Percentiles rank a stretch among this genome's conserved stretches.
Evolutionary conservation across 768 basidiomycete species (phyloP).

Genomic region (Mycena indigotica): DNA sequence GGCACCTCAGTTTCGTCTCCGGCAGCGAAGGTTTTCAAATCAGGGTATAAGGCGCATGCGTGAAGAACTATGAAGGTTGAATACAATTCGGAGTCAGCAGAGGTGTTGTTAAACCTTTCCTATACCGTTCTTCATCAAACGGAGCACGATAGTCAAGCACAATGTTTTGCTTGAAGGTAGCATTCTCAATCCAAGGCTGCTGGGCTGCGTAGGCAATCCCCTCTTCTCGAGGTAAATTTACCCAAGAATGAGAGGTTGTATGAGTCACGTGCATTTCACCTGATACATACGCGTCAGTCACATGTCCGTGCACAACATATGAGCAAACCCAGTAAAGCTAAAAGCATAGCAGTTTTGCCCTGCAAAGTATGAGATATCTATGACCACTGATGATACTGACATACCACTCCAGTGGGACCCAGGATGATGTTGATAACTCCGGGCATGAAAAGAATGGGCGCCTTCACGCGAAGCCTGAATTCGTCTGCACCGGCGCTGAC

Average conservation of each 20-base stretch:
- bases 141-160: slow-evolving; percentile 39
- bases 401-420: slow-evolving; percentile 41
- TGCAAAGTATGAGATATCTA: neutral
- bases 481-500: slow-evolving; percentile 29
- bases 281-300: slow-evolving; percentile 3
- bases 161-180: slow-evolving; percentile 57
- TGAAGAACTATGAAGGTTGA: slow-evolving; percentile 37
- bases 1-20: slow-evolving; percentile 49
- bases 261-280: slow-evolving; percentile 51
- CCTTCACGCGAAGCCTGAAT: slow-evolving; percentile 38
- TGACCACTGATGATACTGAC: neutral
- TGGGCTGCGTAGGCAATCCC: slow-evolving; percentile 67
- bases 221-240: slow-evolving; percentile 53
- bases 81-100: too few species aligned
- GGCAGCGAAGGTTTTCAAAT: slow-evolving; percentile 48
- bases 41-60: slow-evolving; percentile 45
- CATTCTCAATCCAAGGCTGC: slow-evolving; percentile 66
- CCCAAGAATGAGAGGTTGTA: slow-evolving; percentile 43
- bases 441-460: slow-evolving; percentile 45
- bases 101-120: slow-evolving; percentile 30
- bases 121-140: slow-evolving; percentile 45
- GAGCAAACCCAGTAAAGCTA: slow-evolving; percentile 46
- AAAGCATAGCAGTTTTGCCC: slow-evolving; percentile 50
- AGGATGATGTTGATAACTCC: slow-evolving; percentile 45
- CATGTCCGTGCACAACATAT: slow-evolving; percentile 9